Evolutionary conservation across 768 basidiomycete species (phyloP).

Genomic region (Mycena crocata): DNA sequence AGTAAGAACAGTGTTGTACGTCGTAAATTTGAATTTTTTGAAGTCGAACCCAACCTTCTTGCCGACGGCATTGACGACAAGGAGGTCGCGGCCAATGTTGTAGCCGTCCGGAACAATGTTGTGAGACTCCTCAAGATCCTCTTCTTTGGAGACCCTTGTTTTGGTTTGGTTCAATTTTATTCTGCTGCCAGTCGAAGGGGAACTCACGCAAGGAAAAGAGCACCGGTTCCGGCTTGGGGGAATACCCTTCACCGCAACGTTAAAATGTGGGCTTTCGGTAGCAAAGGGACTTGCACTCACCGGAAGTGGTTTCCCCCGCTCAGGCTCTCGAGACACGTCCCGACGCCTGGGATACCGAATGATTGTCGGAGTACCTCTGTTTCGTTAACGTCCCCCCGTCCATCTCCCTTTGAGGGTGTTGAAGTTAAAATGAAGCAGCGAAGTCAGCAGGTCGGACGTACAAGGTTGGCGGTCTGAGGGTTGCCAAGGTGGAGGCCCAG

Average conservation of each 20-base stretch:
- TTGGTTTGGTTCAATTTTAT: neutral
- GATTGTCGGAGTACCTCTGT: conserved; percentile 59
- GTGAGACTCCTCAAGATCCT: conserved; percentile 49
- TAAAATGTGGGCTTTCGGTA: neutral
- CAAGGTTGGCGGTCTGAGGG: conserved; percentile 57
- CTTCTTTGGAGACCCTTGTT: conserved; percentile 57
- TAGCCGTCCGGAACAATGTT: conserved; percentile 58
- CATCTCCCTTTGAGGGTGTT: too few species aligned
- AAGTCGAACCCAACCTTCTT: conserved; percentile 43
- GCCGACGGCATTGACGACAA: conserved; percentile 51
- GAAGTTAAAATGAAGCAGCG: too few species aligned
- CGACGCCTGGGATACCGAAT: conserved; percentile 46
- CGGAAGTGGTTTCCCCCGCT: conserved; percentile 63
- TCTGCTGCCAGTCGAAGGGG: too few species aligned
- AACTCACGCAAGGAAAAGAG: conserved; percentile 62
- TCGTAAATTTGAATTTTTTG: conserved; percentile 20
- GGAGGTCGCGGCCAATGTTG: conserved; percentile 54
- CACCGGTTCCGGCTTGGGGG: conserved; percentile 55
- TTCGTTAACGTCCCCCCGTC: conserved; percentile 56
- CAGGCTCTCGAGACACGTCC: conserved; percentile 60
- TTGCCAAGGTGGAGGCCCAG: conserved; percentile 55
- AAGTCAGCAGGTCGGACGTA: conserved; percentile 50
- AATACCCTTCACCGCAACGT: conserved; percentile 43
- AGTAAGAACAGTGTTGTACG: conserved; percentile 48
- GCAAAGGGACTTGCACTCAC: conserved; percentile 31